phyloP scores from a whole-genome alignment of 2,329 filamentous ascomycete species.

The Ascomycota sp. region DNA sequence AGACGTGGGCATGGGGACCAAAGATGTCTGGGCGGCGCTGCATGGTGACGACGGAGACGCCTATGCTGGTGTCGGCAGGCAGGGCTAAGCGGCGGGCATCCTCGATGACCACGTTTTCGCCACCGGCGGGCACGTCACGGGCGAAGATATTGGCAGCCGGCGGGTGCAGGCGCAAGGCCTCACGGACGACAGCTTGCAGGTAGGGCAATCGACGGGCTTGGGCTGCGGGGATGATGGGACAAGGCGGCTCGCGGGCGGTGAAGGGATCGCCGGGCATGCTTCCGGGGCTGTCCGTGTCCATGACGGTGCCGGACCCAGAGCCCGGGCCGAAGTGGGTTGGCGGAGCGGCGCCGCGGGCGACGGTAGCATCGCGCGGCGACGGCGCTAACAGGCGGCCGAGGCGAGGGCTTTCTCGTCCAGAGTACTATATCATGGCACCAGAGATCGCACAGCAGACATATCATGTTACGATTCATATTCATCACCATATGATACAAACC shows the following conservation, averaged over 20 bases:
- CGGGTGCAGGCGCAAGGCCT: neutral
- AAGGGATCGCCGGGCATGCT: too few relatives aligned
- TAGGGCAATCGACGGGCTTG: neutral
- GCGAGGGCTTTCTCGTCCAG: too few relatives aligned
- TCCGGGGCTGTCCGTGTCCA: too few relatives aligned
- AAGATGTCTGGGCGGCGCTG: slow-evolving; percentile 10
- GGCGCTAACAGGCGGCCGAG: too few relatives aligned
- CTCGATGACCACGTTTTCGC: neutral
- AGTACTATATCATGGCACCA: too few relatives aligned
- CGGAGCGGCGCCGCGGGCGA: neutral
- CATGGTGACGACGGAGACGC: slow-evolving; percentile 2
- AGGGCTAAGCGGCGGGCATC: neutral
- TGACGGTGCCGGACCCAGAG: too few relatives aligned
- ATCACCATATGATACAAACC: too few relatives aligned
- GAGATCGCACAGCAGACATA: too few relatives aligned
- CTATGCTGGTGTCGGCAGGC: neutral
- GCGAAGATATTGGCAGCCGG: neutral
- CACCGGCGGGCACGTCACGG: neutral
- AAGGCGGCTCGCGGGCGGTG: too few relatives aligned
- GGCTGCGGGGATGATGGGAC: neutral
- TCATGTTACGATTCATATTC: too few relatives aligned
- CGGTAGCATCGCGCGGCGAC: neutral
- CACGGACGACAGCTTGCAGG: neutral
- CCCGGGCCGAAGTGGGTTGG: neutral
- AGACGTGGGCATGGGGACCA: slow-evolving; percentile 10